phyloP scores from a whole-genome alignment of 2,329 filamentous ascomycete genomes.

The Thermomyces lanuginosus region DNA sequence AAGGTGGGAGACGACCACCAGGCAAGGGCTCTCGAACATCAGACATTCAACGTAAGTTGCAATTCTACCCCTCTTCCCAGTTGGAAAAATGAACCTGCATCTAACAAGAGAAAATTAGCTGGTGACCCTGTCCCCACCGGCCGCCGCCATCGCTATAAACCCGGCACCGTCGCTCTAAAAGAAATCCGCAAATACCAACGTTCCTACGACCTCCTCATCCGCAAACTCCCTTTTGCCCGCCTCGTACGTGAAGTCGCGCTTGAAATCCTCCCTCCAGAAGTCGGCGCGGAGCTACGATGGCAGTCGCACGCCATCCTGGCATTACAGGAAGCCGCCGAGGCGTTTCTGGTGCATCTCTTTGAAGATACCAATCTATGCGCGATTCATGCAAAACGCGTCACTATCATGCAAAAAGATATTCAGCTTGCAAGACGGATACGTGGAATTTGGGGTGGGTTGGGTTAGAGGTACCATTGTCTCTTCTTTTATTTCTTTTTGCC shows the following conservation, averaged over 20 bases:
- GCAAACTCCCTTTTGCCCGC: conserved; percentile 36
- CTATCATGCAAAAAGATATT: conserved; percentile 96
- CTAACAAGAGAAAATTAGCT: conserved; percentile 31
- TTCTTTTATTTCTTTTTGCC: too few species aligned
- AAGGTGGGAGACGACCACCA: conserved; percentile 2
- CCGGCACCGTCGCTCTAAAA: conserved; percentile 71
- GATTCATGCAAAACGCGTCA: conserved; percentile 90
- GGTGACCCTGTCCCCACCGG: conserved; percentile 55
- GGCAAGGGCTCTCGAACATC: conserved; percentile 8
- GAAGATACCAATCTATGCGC: conserved; percentile 93
- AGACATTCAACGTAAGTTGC: conserved; percentile 23
- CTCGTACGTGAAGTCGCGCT: conserved; percentile 39
- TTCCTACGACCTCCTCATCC: conserved; percentile 70
- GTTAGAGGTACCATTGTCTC: too few species aligned
- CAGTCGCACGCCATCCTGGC: conserved; percentile 90
- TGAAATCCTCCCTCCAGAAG: conserved; percentile 39
- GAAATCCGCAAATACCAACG: conserved; percentile 87
- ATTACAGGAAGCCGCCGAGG: conserved; percentile 88
- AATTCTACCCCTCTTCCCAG: not conserved
- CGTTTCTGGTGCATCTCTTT: conserved; percentile 90
- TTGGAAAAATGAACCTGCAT: not conserved
- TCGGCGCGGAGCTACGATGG: conserved; percentile 65
- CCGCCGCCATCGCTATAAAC: conserved; percentile 48
- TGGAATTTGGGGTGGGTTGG: conserved; percentile 58
- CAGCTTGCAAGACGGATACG: conserved; percentile 72